phyloP scores from a whole-genome alignment of 1,284 basidiomycete genomes.

The Meira nashicola region DNA sequence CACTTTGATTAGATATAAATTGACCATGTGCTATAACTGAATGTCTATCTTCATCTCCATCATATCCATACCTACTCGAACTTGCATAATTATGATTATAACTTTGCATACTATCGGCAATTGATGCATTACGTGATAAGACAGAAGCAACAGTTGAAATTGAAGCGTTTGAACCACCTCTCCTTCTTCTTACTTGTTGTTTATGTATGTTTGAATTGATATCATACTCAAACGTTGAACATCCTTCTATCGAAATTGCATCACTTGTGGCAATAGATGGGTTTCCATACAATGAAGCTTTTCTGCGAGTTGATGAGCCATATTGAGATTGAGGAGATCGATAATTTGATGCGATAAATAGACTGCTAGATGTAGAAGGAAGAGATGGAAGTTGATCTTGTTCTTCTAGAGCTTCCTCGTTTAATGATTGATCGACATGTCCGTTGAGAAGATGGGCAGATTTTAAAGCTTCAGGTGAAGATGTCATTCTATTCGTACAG shows the following conservation, averaged over 20 bases:
- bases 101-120: constrained; percentile 2
- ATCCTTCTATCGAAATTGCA: constrained; percentile 1
- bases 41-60: background rate
- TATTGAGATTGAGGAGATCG: too few relatives aligned
- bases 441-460: too few relatives aligned
- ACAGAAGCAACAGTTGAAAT: constrained; percentile 3
- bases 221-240: constrained; percentile 8
- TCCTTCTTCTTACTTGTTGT: constrained; percentile 4
- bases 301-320: too few relatives aligned
- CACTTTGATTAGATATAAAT: background rate
- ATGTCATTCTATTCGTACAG: too few relatives aligned
- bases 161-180: constrained; percentile 7
- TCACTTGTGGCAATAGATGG: background rate
- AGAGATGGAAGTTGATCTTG: too few relatives aligned
- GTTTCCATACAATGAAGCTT: background rate
- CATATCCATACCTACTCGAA: background rate
- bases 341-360: too few relatives aligned
- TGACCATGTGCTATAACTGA: background rate
- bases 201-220: background rate
- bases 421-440: too few relatives aligned
- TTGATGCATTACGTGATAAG: constrained; percentile 4
- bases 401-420: too few relatives aligned
- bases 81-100: background rate
- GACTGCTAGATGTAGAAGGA: too few relatives aligned
- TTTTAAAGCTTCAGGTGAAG: too few relatives aligned